phyloP scores from a whole-genome alignment of 23 red algal genomes.

The Gracilaria caudata region DNA sequence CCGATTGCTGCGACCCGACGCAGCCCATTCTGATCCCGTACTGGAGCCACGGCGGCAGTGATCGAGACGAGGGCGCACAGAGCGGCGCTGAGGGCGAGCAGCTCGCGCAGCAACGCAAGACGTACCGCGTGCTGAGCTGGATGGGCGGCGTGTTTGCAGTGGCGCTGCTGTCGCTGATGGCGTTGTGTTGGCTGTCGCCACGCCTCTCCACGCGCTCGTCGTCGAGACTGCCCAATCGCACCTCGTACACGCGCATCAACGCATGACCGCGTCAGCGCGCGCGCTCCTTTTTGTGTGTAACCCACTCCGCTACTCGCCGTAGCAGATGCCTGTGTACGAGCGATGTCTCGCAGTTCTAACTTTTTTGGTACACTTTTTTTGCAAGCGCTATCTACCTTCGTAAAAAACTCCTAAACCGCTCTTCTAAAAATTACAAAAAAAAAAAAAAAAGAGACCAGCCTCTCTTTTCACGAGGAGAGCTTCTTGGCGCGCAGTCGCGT shows the following conservation, averaged over 20 bases:
- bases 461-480: too few species aligned
- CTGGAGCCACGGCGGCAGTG: conserved; percentile 19
- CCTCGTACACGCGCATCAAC: neutral
- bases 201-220: neutral
- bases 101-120: neutral
- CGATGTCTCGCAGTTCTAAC: too few species aligned
- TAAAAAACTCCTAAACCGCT: neutral
- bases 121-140: neutral
- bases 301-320: too few species aligned
- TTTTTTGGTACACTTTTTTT: neutral
- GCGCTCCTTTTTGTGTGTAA: too few species aligned
- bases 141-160: neutral
- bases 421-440: too few species aligned
- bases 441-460: too few species aligned
- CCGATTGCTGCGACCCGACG: neutral
- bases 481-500: too few species aligned
- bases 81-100: neutral
- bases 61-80: neutral
- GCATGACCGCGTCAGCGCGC: neutral
- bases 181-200: neutral
- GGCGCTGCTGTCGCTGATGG: neutral
- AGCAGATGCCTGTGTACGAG: too few species aligned
- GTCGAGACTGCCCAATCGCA: neutral
- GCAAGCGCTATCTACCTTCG: too few species aligned
- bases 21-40: conserved; percentile 49